A percentile compares a stretch with the other conserved stretches of the same genome.
phyloP scores from a whole-genome alignment of 2,329 filamentous ascomycete species.

The Exserohilum turcica region DNA sequence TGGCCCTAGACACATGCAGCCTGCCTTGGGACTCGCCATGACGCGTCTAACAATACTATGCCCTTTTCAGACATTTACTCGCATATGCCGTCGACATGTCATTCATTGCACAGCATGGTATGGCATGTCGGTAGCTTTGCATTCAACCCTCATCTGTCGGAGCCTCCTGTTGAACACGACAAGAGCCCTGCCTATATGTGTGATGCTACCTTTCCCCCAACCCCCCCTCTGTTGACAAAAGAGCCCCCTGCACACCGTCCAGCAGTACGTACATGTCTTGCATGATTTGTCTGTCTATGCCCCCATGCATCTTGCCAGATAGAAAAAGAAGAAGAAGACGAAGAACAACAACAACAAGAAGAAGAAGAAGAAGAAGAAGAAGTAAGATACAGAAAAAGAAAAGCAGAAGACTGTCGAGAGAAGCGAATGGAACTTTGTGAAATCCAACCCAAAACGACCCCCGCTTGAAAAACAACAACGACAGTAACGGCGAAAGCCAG shows the following conservation, averaged over 20 bases:
- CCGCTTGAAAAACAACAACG: slow-evolving; percentile 1
- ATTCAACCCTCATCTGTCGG: not conserved
- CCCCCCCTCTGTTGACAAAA: not conserved
- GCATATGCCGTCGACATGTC: too few species aligned
- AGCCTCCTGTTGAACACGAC: not conserved
- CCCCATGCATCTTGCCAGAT: not conserved
- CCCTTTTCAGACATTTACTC: too few species aligned
- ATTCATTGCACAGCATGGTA: not conserved
- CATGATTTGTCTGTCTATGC: not conserved
- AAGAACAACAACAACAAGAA: too few species aligned
- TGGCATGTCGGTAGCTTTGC: too few species aligned
- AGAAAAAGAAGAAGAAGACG: too few species aligned
- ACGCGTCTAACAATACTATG: too few species aligned
- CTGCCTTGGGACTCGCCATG: too few species aligned
- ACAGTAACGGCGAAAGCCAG: not conserved
- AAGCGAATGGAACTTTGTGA: not conserved
- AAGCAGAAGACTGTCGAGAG: not conserved
- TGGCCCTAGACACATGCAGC: too few species aligned
- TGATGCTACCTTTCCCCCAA: not conserved
- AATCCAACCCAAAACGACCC: slow-evolving; percentile 6
- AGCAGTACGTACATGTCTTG: slow-evolving; percentile 7
- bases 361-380: too few species aligned
- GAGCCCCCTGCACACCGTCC: slow-evolving; percentile 10
- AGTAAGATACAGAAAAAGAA: not conserved
- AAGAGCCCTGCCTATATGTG: not conserved